Base-by-base conservation (phyloP, 176 grass and related monocot genomes). In the Zea luxurians region DNA sequence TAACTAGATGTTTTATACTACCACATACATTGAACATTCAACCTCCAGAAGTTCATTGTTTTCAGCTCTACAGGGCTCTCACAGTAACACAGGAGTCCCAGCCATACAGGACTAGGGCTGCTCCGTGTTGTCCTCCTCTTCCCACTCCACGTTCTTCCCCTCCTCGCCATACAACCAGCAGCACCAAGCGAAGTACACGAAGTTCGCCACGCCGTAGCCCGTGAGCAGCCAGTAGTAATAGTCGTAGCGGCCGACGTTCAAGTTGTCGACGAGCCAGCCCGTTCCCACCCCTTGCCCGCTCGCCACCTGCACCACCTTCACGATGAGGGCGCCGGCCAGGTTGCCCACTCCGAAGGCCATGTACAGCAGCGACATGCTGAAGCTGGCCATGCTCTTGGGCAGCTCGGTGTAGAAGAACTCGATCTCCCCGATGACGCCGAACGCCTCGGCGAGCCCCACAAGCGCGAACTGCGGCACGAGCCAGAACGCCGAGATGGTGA, bases 371-470 rank as follows among this genome's bases (percentile, higher is more conserved):
- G 91, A 70, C 65, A 93, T 70, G 68, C 82, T 82, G 50, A 90
- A 83, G 91, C 87, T 93, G 44, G 74, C 82, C 84, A 93, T 87
- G 78, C 84, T 89, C 57, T 79, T 84, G 63, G 87, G 87, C 61
- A 89, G 50, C 70, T 93, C 84, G 18, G 78, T 82, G 84, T 93
- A 89, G 81, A 84, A 93, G 84, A 93, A 93, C 68, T 93, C 84
- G 21, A 93, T 74, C 70, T 90, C 82, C 48, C 87, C 82, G 58
- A 93, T 93, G 3, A 87, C 43, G 37, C 46, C 85, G 35, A 93
- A 79, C 16, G 91, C 91, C 84, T 90, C 87, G 11, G 84, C 84
- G 6, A 93, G 83, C 78, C 91, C 91, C 13, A 68, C 58, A 1
- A 93, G 78, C 70, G 64, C 71, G 65, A 72, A 79, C 82, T 93